Conservation (phyloP, 2,329 filamentous ascomycete species). For the Aspergillus sp. region DNA sequence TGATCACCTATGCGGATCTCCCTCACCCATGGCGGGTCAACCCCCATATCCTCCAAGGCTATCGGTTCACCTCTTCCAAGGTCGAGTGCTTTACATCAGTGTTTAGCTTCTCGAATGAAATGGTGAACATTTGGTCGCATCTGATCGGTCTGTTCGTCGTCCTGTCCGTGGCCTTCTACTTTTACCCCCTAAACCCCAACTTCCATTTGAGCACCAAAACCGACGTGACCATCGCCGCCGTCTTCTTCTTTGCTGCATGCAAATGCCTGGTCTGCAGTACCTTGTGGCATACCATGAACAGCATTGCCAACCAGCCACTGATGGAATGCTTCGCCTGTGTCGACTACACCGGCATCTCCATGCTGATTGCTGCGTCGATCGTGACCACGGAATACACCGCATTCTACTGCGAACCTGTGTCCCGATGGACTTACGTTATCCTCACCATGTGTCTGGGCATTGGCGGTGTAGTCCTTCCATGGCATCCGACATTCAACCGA, state of each 20-base stretch:
- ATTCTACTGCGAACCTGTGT: slow-evolving; percentile 92
- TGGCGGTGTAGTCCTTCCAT: slow-evolving; percentile 82
- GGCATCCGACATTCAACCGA: slow-evolving; percentile 92
- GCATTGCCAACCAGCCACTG: slow-evolving; percentile 78
- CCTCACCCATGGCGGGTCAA: slow-evolving; percentile 91
- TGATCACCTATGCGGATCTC: slow-evolving; percentile 83
- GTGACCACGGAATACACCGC: slow-evolving; percentile 98
- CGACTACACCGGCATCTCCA: slow-evolving; percentile 94
- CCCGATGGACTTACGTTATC: slow-evolving; percentile 76
- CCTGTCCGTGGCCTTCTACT: slow-evolving; percentile 83
- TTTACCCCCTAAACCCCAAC: slow-evolving; percentile 81
- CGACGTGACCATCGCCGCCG: slow-evolving; percentile 80
- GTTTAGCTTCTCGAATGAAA: slow-evolving; percentile 81
- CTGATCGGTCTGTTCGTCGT: slow-evolving; percentile 81
- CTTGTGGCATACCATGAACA: slow-evolving; percentile 98
- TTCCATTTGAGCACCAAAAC: slow-evolving; percentile 79
- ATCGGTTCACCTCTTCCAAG: slow-evolving; percentile 89
- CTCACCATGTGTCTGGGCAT: slow-evolving; percentile 73
- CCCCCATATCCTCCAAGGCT: slow-evolving; percentile 82
- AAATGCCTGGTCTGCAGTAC: slow-evolving; percentile 92
- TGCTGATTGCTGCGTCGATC: slow-evolving; percentile 87
- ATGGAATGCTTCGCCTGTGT: slow-evolving; percentile 96
- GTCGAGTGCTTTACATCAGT: slow-evolving; percentile 78
- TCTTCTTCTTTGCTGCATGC: slow-evolving; percentile 93
- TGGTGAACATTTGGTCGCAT: slow-evolving; percentile 97